A percentile compares a stretch with the other conserved stretches of the same genome.
phyloP scores from a whole-genome alignment of 164 flowering plant genomes.

The Buxus sempervirens region DNA sequence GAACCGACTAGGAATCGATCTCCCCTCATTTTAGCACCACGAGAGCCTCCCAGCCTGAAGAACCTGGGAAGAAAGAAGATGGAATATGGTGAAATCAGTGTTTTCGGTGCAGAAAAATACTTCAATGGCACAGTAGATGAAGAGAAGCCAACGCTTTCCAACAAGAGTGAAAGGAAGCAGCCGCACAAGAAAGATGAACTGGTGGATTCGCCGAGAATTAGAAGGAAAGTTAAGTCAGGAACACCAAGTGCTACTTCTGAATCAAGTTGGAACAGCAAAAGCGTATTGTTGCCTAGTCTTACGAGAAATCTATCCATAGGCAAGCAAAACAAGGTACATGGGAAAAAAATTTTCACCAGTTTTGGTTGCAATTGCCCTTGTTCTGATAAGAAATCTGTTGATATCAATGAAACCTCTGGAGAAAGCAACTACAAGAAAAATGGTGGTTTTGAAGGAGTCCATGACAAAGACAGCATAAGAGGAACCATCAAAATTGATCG shows the following conservation, averaged over 20 bases:
- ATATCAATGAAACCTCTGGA: conserved; percentile 15
- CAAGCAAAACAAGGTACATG: conserved; percentile 13
- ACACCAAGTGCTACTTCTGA: conserved; percentile 59
- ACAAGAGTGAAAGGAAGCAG: conserved; percentile 3
- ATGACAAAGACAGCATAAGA: conserved; percentile 7
- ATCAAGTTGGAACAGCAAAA: conserved; percentile 76
- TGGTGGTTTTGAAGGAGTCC: conserved; percentile 10
- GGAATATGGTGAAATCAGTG: conserved; percentile 59
- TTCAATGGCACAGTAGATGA: conserved; percentile 51
- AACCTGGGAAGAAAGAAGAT: conserved; percentile 24
- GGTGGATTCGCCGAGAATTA: conserved; percentile 3
- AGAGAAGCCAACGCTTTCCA: conserved; percentile 11
- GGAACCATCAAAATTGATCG: conserved; percentile 8
- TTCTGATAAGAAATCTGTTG: conserved; percentile 46
- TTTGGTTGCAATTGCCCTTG: conserved; percentile 57
- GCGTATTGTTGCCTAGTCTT: conserved; percentile 34
- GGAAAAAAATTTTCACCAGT: conserved; percentile 39
- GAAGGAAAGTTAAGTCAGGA: conserved; percentile 21
- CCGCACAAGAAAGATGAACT: conserved; percentile 20
- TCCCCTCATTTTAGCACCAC: neutral
- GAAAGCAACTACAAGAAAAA: conserved; percentile 12
- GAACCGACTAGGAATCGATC: conserved; percentile 20
- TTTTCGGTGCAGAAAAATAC: conserved; percentile 73
- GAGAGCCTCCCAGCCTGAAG: conserved; percentile 11
- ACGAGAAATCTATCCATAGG: conserved; percentile 13